Conservation (phyloP, 2,329 filamentous ascomycete genomes). For the Colletotrichum graminicola region DNA sequence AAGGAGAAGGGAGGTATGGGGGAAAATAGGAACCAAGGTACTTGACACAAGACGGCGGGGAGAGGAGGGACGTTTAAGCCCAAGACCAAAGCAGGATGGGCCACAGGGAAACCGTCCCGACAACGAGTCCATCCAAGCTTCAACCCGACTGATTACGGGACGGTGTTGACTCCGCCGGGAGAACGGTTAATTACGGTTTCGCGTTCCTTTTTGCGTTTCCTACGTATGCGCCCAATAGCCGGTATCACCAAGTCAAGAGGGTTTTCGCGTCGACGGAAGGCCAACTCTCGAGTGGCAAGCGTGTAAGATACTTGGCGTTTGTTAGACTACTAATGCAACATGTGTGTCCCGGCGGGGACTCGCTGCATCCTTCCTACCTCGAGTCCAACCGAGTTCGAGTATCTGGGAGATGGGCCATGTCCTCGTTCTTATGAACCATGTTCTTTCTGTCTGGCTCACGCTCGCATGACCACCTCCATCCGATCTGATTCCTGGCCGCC, state of each 20-base stretch:
- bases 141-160: neutral
- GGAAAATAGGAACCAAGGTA: no score
- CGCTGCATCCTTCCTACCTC: neutral
- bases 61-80: neutral
- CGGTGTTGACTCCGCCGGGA: neutral
- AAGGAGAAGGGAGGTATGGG: neutral
- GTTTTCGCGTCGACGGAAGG: neutral
- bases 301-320: neutral
- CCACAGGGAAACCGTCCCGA: neutral
- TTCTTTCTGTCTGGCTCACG: neutral
- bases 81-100: no score
- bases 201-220: neutral
- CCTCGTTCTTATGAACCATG: neutral
- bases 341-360: conserved; percentile 7
- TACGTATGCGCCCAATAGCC: neutral
- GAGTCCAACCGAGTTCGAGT: neutral
- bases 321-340: neutral
- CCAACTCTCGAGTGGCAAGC: neutral
- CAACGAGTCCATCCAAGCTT: neutral
- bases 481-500: neutral
- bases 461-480: conserved; percentile 8
- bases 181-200: neutral
- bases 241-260: conserved; percentile 5
- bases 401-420: neutral
- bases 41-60: neutral